These are phyloP conservation scores for Exophiala alcalophila DNA, from an alignment of 2,329 filamentous ascomycete genomes.

Conservation along the genomic window DNA sequence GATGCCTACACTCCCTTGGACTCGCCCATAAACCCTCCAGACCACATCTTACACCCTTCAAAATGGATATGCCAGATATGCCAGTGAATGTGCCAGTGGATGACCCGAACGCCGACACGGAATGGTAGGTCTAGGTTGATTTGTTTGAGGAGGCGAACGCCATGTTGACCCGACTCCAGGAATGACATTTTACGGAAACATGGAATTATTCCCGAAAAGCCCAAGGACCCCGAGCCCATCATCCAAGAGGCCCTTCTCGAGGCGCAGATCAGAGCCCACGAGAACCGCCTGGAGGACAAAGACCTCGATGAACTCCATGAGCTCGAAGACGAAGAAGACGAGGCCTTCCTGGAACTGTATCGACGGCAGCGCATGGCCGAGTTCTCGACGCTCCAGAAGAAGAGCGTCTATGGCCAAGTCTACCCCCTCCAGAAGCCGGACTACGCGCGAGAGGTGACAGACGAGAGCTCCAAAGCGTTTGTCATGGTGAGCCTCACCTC, in stretches of 20 bases:
- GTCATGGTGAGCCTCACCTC: constrained; percentile 79
- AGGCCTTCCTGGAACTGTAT: constrained; percentile 84
- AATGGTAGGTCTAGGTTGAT: constrained; percentile 64
- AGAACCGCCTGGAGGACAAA: constrained; percentile 90
- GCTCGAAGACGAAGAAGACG: constrained; percentile 93
- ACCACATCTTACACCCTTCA: not conserved
- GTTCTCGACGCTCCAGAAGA: constrained; percentile 69
- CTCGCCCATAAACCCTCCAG: not conserved
- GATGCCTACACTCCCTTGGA: no score
- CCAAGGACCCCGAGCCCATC: constrained; percentile 88
- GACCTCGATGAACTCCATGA: constrained; percentile 91
- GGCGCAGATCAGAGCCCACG: constrained; percentile 77
- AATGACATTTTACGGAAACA: constrained; percentile 98
- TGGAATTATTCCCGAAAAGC: constrained; percentile 95
- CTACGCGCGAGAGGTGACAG: constrained; percentile 86
- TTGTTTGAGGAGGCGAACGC: no score
- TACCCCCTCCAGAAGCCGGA: constrained; percentile 94
- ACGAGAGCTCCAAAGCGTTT: constrained; percentile 69
- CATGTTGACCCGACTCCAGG: no score
- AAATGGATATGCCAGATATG: constrained; percentile 57
- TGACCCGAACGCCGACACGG: constrained; percentile 93
- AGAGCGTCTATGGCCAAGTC: constrained; percentile 80
- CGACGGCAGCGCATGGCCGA: constrained; percentile 80
- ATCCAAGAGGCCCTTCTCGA: constrained; percentile 92
- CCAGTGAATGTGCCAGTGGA: constrained; percentile 79